phyloP scores from a whole-genome alignment of 768 basidiomycete genomes.

The Tricholoma matsutake region DNA sequence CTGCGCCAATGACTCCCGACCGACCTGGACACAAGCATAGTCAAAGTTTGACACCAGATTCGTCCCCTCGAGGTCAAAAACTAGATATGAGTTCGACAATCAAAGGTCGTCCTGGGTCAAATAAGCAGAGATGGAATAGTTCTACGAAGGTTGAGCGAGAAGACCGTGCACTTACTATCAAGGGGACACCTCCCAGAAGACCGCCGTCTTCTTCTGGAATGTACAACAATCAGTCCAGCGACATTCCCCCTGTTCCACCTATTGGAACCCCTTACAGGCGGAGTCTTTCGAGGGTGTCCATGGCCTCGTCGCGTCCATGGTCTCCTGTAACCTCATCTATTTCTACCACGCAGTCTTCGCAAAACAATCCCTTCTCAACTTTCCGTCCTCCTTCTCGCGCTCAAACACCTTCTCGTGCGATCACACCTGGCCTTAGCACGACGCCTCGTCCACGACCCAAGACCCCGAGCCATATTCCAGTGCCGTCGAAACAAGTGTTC shows the following conservation, averaged over 20 bases:
- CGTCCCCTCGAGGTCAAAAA: conserved; percentile 49
- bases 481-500: conserved; percentile 49
- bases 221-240: conserved; percentile 31
- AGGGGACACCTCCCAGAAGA: conserved; percentile 49
- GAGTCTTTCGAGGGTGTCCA: conserved; percentile 70
- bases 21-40: conserved; percentile 65
- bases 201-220: conserved; percentile 43
- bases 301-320: conserved; percentile 79
- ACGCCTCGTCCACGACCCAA: conserved; percentile 70
- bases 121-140: conserved; percentile 71
- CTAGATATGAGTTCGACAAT: conserved; percentile 38
- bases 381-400: conserved; percentile 55
- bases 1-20: conserved; percentile 51
- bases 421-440: conserved; percentile 32
- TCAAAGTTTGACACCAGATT: conserved; percentile 69
- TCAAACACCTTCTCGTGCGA: conserved; percentile 51
- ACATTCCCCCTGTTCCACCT: conserved; percentile 45
- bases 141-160: conserved; percentile 73
- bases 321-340: conserved; percentile 71
- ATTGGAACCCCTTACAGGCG: conserved; percentile 52
- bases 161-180: conserved; percentile 42
- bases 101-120: conserved; percentile 29
- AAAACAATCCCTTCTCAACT: conserved; percentile 35
- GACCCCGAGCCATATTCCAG: conserved; percentile 80
- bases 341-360: conserved; percentile 62